phyloP scores from a whole-genome alignment of 176 grass and related monocot species.

The Coix lacrymajobi region DNA sequence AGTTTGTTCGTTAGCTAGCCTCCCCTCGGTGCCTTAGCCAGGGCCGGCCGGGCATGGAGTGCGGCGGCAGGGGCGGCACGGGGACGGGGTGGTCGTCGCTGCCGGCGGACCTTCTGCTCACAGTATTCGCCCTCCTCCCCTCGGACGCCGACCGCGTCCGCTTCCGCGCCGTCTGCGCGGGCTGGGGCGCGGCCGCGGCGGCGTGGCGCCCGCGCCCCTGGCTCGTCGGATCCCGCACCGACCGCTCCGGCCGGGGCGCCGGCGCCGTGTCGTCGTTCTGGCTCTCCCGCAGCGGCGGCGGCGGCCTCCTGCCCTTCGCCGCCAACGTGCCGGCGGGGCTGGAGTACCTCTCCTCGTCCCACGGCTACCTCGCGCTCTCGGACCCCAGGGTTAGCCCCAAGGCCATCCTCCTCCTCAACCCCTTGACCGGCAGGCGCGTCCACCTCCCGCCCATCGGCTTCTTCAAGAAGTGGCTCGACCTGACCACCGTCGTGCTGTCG shows the following conservation, averaged over 20 bases:
- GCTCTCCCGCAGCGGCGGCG: slow-evolving; percentile 11
- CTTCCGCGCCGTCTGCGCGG: slow-evolving; percentile 36
- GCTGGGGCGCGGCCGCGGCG: slow-evolving; percentile 20
- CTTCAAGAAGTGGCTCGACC: slow-evolving; percentile 42
- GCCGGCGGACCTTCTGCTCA: slow-evolving; percentile 25
- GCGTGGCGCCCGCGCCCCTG: slow-evolving; percentile 41
- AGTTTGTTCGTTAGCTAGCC: not conserved
- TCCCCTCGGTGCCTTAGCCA: not conserved
- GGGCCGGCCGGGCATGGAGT: not conserved
- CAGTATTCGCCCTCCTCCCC: slow-evolving; percentile 26
- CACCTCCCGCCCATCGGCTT: slow-evolving; percentile 38
- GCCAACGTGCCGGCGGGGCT: slow-evolving; percentile 23
- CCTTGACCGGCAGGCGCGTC: slow-evolving; percentile 15
- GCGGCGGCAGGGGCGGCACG: not conserved
- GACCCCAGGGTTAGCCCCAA: slow-evolving; percentile 21
- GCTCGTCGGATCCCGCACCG: slow-evolving; percentile 36
- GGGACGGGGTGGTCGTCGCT: slow-evolving; percentile 30
- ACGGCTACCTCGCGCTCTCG: slow-evolving; percentile 35
- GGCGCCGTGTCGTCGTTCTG: slow-evolving; percentile 34
- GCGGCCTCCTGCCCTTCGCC: slow-evolving; percentile 21
- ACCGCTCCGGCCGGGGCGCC: slow-evolving; percentile 15
- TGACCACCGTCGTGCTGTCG: slow-evolving; percentile 37
- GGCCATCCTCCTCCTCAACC: slow-evolving; percentile 35
- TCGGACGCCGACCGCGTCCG: slow-evolving; percentile 31
- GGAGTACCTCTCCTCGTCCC: slow-evolving; percentile 38